Evolutionary conservation across 2,329 filamentous ascomycete species (phyloP).

Genomic region (Phyllosticta citriasiana): DNA sequence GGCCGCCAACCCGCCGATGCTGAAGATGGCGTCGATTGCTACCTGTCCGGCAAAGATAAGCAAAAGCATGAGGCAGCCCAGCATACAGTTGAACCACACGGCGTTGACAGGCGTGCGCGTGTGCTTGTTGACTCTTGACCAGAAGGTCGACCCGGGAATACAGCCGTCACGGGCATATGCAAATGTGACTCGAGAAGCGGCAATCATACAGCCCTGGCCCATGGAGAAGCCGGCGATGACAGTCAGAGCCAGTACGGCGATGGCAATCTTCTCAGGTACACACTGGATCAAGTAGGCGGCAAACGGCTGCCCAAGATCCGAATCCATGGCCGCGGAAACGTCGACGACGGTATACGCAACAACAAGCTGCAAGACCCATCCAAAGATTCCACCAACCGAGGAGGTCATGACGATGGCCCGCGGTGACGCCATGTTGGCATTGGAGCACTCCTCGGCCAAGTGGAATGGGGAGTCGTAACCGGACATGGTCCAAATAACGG

Average conservation of each 20-base stretch:
- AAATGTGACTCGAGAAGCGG: conserved; percentile 57
- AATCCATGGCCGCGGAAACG: conserved; percentile 48
- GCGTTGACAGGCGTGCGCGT: conserved; percentile 62
- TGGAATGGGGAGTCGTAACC: conserved; percentile 59
- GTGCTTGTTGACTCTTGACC: conserved; percentile 49
- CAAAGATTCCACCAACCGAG: conserved; percentile 53
- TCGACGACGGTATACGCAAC: conserved; percentile 62
- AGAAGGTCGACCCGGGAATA: conserved; percentile 51
- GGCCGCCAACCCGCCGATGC: conserved; percentile 57
- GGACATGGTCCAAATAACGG: conserved; percentile 57
- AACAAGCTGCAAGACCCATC: conserved; percentile 65
- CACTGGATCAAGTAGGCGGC: conserved; percentile 60
- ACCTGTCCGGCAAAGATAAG: conserved; percentile 55
- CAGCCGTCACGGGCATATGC: conserved; percentile 64
- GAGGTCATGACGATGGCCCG: conserved; percentile 64
- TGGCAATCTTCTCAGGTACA: conserved; percentile 48
- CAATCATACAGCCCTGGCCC: conserved; percentile 65
- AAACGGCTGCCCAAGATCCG: conserved; percentile 58
- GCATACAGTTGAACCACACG: conserved; percentile 53
- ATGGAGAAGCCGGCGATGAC: conserved; percentile 62
- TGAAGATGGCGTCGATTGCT: conserved; percentile 59
- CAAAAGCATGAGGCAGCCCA: conserved; percentile 51
- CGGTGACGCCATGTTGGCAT: conserved; percentile 59
- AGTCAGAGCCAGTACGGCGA: conserved; percentile 55
- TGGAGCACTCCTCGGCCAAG: conserved; percentile 65